Evolutionary conservation across 1,284 basidiomycete genomes (phyloP), one percentile per base, ranked within the genome.

Genomic region (Trametes sp.): DNA sequence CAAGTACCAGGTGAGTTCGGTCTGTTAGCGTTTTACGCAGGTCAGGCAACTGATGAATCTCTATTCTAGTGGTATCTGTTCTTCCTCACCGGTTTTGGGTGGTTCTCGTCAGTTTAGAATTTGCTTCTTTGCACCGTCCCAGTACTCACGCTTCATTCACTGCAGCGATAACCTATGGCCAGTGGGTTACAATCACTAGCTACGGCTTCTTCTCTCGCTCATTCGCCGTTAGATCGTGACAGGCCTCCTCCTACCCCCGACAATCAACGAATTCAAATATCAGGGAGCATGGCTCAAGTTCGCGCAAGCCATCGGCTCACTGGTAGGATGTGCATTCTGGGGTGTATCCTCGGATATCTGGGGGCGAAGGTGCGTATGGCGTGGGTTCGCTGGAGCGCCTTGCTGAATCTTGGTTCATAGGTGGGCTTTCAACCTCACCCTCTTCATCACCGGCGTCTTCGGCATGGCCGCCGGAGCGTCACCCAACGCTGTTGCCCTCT

Each of bases 241-340:
- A 1, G 81, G 84, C 8, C 79, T 88, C 1, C 87, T 88, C 45
- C 76, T 87, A 8, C 75, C 75, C 0, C 87, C 86, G 2, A 83
- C 86, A 19, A 75, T 83, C 26, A 77, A 80, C 63, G 85, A 89
- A 67, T 88, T 88, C 71, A 62, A 76, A 0, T 84, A 84, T 61
- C 70, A 83, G 52, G 81, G 82, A 0, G 84, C 83, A 0, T 85
- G 82, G 68, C 76, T 88, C 44, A 83, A 82, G 58, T 78, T 89
- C 36, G 85, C 80, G 19, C 81, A 81, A 68, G 85, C 84, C 62
- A 75, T 86, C 16, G 89, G 89, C 6, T 74, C 90, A 3, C 79
- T 91, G n/a, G 84, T 87, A 5, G 87, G 88, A 38, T 87, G 88
- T 49, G 79, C 85, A 31, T 84, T 89, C 65, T 91, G 82, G 87